Evolutionary conservation across 805 yeast genomes (phyloP), one percentile per base, ranked within the genome.

Genomic region (Wickerhamiella dianesei): DNA sequence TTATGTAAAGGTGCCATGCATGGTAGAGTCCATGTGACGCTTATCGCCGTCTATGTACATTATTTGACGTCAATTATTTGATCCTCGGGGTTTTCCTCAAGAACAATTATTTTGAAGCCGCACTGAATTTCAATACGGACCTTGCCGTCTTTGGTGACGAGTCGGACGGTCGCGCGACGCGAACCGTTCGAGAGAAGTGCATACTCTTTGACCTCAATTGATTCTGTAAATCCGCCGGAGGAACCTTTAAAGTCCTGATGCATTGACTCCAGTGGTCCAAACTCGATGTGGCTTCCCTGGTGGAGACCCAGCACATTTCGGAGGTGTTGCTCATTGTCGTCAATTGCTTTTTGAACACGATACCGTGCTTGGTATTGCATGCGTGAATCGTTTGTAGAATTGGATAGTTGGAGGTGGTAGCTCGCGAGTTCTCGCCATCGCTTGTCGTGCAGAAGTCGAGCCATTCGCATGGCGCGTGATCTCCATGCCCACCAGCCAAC

Each of bases 391-490:
- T 25, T 6, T 25, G 32, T 19, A 21, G 14, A 4, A 18, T 17
- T 19, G n/a, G 41, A 39, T 14, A 14, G n/a, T 39, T 18, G 14
- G 5, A 52, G 32, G 41, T 52, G 55, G 37, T 41, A 50, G 16
- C 46, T 39, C 4, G 55, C 53, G 37, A 52, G 35, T 17, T 50
- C 51, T 36, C 44, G 39, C 55, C 55, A 52, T 4, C 55, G 40
- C 32, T 43, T 47, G 20, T 47, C 25, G 18, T 52, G 52, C 41
- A 50, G 21, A 25, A 49, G 39, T 12, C 37, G 22, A 2, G 50
- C 46, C 17, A 50, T 25, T 17, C 37, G 21, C 21, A 21, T 45
- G 19, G 37, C 36, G 13, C 42, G 46, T 18, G 41, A 29, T 2
- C 45, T 20, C 36, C 49, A 19, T 2, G 47, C 21, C 48, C 48